A percentile compares a stretch with the other conserved stretches of the same genome.
Evolutionary conservation across 2,329 filamentous ascomycete genomes (phyloP).

Genomic region (Magnaporthales sp.): DNA sequence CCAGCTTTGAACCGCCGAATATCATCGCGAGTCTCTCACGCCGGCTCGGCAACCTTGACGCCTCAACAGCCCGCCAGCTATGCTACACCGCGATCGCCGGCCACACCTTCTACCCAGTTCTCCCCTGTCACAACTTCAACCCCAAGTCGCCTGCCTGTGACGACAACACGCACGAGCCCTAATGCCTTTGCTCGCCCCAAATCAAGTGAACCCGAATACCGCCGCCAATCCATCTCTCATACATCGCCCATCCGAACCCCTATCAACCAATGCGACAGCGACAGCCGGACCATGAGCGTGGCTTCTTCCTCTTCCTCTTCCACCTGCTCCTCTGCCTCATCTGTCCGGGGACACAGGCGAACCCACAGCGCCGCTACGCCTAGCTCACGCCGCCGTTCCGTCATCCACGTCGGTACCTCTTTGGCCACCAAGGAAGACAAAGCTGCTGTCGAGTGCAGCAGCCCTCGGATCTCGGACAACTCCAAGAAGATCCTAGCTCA

Average conservation of each 20-base stretch:
- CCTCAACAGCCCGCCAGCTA: constrained; percentile 41
- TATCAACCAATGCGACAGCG: neutral
- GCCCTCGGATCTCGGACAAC: constrained; percentile 51
- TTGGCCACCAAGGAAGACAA: constrained; percentile 4
- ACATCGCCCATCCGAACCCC: neutral
- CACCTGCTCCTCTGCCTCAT: neutral
- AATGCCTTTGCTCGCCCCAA: neutral
- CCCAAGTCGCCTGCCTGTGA: constrained; percentile 36
- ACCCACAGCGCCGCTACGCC: constrained; percentile 2
- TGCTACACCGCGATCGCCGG: constrained; percentile 37
- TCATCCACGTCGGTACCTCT: constrained; percentile 7
- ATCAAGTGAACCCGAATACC: neutral
- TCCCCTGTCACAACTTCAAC: constrained; percentile 23
- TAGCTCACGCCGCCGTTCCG: constrained; percentile 9
- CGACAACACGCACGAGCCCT: constrained; percentile 7
- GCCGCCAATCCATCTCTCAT: neutral
- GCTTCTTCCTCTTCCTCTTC: neutral
- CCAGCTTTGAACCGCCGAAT: constrained; percentile 8
- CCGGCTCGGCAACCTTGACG: constrained; percentile 33
- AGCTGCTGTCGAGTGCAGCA: constrained; percentile 18
- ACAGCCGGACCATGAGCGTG: neutral
- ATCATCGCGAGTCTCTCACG: constrained; percentile 31
- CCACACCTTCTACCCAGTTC: constrained; percentile 9
- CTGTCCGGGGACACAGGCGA: neutral
- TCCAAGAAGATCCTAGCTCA: constrained; percentile 67